Conservation (phyloP, 805 yeast genomes). For the Ogataea salicorniae region DNA sequence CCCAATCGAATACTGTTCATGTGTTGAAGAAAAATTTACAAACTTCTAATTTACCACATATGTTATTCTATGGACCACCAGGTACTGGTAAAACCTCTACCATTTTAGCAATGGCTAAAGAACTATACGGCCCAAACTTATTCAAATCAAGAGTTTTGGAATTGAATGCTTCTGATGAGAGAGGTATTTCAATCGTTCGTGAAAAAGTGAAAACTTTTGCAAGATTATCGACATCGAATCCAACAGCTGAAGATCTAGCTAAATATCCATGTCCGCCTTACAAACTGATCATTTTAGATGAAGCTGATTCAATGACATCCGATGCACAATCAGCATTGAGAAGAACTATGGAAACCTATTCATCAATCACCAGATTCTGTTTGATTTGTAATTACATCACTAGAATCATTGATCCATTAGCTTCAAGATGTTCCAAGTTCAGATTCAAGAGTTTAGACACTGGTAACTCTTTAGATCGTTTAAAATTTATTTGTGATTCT, state of each 20-base stretch:
- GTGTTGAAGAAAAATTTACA: conserved; percentile 75
- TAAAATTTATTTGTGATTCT: conserved; percentile 52
- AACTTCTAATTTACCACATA: conserved; percentile 83
- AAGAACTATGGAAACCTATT: conserved; percentile 89
- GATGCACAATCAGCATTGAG: conserved; percentile 95
- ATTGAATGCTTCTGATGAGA: conserved; percentile 84
- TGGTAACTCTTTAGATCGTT: conserved; percentile 61
- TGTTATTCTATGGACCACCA: conserved; percentile 91
- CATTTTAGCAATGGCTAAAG: conserved; percentile 74
- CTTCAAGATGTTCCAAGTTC: conserved; percentile 94
- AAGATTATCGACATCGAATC: conserved; percentile 75
- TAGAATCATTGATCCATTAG: conserved; percentile 92
- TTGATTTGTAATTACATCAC: conserved; percentile 95
- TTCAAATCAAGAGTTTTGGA: conserved; percentile 71
- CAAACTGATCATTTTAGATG: conserved; percentile 87
- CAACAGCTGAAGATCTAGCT: conserved; percentile 59
- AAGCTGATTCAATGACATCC: conserved; percentile 96
- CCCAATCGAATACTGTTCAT: conserved; percentile 85
- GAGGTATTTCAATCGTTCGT: conserved; percentile 85
- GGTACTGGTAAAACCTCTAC: conserved; percentile 94
- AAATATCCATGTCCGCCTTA: conserved; percentile 96
- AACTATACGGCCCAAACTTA: conserved; percentile 69
- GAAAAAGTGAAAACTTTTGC: conserved; percentile 86
- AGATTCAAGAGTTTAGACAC: conserved; percentile 77
- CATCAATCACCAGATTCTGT: conserved; percentile 88